Evolutionary conservation across 495 filamentous ascomycete genomes (phyloP).

Genomic region (Venustampulla echinocandica): DNA sequence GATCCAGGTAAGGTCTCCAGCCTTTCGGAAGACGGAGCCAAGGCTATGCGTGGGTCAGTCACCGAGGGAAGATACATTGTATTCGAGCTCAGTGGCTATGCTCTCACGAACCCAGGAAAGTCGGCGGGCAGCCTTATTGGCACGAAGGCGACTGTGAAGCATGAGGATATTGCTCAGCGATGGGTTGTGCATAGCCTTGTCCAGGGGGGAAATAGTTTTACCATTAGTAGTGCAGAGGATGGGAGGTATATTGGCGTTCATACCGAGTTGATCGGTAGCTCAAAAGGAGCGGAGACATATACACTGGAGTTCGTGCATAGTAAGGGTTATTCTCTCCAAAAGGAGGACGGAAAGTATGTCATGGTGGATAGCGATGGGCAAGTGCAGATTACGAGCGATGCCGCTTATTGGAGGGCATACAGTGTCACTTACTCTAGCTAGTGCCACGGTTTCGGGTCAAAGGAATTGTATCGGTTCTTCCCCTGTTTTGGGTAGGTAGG

Average conservation of each 20-base stretch:
- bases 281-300: conserved; percentile 27
- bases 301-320: conserved; percentile 35
- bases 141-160: conserved; percentile 27
- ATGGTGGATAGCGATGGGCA: conserved; percentile 21
- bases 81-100: conserved; percentile 22
- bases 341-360: conserved; percentile 25
- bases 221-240: conserved; percentile 41
- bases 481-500: too few relatives aligned
- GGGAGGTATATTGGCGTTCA: conserved; percentile 31
- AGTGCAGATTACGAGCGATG: conserved; percentile 14
- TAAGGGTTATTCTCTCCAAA: conserved; percentile 33
- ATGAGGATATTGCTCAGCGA: conserved; percentile 35
- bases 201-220: conserved; percentile 35
- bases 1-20: conserved; percentile 9
- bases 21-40: conserved; percentile 40
- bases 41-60: conserved; percentile 40
- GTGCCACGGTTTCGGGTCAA: neutral
- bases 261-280: conserved; percentile 19
- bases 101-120: conserved; percentile 30
- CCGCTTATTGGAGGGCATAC: conserved; percentile 27
- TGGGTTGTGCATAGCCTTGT: conserved; percentile 41
- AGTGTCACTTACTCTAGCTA: conserved; percentile 40
- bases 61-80: conserved; percentile 42
- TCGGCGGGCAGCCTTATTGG: conserved; percentile 22
- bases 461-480: too few relatives aligned